Percentiles rank a stretch among this genome's conserved stretches.
Evolutionary conservation across 2,329 filamentous ascomycete species (phyloP).

Genomic region (Pseudogymnoascus sp.): DNA sequence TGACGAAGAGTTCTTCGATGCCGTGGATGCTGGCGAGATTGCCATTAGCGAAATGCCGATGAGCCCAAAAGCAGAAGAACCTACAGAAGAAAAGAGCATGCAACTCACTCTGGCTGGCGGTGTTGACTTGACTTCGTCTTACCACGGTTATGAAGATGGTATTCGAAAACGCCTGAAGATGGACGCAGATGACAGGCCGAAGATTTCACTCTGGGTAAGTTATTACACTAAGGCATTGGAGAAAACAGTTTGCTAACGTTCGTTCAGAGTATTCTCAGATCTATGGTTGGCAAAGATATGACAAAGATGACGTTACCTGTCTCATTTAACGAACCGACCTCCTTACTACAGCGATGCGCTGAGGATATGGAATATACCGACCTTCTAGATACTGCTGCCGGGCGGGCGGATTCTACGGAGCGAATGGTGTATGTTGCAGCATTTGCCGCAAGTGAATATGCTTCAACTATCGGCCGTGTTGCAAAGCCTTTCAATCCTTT

Average conservation of each 20-base stretch:
- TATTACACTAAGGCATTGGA: background rate
- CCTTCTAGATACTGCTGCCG: constrained; percentile 79
- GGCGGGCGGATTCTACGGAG: constrained; percentile 79
- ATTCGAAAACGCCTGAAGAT: constrained; percentile 72
- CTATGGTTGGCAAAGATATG: constrained; percentile 99
- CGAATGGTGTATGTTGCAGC: constrained; percentile 90
- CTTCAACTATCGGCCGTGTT: constrained; percentile 91
- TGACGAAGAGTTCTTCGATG: constrained; percentile 94
- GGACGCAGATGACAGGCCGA: constrained; percentile 86
- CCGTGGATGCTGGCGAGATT: constrained; percentile 86
- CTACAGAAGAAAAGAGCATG: constrained; percentile 31
- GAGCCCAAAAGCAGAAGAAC: constrained; percentile 26
- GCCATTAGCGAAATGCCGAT: constrained; percentile 62
- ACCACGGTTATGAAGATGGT: constrained; percentile 86
- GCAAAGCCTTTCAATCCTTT: constrained; percentile 98
- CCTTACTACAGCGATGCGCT: constrained; percentile 83
- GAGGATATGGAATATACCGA: constrained; percentile 99
- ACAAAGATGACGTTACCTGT: constrained; percentile 98
- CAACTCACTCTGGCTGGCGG: constrained; percentile 39
- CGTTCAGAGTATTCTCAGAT: constrained; percentile 84
- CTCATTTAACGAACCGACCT: constrained; percentile 97
- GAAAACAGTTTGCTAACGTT: constrained; percentile 17
- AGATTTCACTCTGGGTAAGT: constrained; percentile 90
- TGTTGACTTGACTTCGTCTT: constrained; percentile 66
- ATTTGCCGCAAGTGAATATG: constrained; percentile 93